phyloP scores from a whole-genome alignment of 1,139 yeast genomes.

The Ogataea hybrid region DNA sequence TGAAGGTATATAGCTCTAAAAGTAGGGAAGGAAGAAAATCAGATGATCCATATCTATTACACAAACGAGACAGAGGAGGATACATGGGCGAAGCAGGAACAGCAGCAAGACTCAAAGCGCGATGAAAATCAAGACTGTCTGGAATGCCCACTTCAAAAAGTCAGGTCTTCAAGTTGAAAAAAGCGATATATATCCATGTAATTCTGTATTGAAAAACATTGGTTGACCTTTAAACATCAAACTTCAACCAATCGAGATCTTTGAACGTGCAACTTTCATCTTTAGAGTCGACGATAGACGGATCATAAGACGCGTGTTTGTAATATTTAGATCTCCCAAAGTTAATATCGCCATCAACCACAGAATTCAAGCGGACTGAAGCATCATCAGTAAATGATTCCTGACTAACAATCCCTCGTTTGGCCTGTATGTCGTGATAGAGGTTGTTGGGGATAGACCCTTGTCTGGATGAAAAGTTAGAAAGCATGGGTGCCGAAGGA shows the following conservation, averaged over 20 bases:
- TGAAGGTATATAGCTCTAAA: too few relatives aligned
- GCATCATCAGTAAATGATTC: background rate
- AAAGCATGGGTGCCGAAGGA: constrained; percentile 10
- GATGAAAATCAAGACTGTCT: background rate
- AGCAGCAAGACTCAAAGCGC: too few relatives aligned
- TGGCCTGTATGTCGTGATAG: constrained; percentile 4
- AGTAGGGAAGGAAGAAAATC: too few relatives aligned
- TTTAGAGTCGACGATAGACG: background rate
- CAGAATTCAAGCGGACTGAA: background rate
- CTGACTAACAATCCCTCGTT: constrained; percentile 3
- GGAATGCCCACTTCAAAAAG: too few relatives aligned
- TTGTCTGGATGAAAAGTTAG: constrained; percentile 14
- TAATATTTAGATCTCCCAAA: constrained; percentile 14
- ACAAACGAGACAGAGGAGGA: too few relatives aligned
- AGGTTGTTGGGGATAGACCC: constrained; percentile 3
- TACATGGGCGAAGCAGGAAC: too few relatives aligned
- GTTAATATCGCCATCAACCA: background rate
- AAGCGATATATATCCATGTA: background rate
- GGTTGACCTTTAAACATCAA: constrained; percentile 25
- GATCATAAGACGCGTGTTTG: constrained; percentile 5
- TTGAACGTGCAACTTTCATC: constrained; percentile 11
- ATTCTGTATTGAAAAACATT: background rate
- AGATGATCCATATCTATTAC: too few relatives aligned
- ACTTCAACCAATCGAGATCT: constrained; percentile 34
- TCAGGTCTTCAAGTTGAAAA: background rate